Conservation (phyloP, 768 basidiomycete genomes). For the Kwoniella botswanensis region DNA sequence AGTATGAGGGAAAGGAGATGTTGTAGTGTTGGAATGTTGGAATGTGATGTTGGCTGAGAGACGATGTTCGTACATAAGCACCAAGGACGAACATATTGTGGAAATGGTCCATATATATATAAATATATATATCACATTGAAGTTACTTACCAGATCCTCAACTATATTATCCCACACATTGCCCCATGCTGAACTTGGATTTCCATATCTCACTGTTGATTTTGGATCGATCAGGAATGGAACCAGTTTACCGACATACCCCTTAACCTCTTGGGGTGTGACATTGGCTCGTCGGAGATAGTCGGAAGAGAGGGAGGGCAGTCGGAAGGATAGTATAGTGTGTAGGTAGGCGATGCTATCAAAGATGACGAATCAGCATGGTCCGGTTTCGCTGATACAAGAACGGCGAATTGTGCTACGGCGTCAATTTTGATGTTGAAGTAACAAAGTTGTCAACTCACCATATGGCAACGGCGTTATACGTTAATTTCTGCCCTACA, state of each 20-base stretch:
- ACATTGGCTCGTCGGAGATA: constrained; percentile 19
- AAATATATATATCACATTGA: background rate
- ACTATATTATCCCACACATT: constrained; percentile 43
- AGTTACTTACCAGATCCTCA: constrained; percentile 23
- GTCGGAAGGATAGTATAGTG: constrained; percentile 37
- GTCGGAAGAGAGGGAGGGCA: constrained; percentile 33
- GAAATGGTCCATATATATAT: too few species aligned
- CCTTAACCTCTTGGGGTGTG: constrained; percentile 20
- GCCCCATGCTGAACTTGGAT: constrained; percentile 39
- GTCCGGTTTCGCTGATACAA: background rate
- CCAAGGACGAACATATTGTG: too few species aligned
- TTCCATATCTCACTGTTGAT: constrained; percentile 42
- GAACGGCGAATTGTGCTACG: too few species aligned
- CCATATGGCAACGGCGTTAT: constrained; percentile 50
- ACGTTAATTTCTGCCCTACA: constrained; percentile 38
- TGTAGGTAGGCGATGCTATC: constrained; percentile 45
- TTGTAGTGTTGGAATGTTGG: constrained; percentile 17
- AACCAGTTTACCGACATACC: constrained; percentile 26
- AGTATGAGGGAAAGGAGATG: constrained; percentile 29
- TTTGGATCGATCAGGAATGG: constrained; percentile 48
- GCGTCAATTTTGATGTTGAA: too few species aligned
- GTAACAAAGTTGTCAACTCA: constrained; percentile 15
- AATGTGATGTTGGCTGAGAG: background rate
- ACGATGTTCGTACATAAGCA: background rate
- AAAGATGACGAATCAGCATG: background rate